A percentile compares a stretch with the other conserved stretches of the same genome.
phyloP scores from a whole-genome alignment of 179 eudicot species.

The Actinidia arguta region DNA sequence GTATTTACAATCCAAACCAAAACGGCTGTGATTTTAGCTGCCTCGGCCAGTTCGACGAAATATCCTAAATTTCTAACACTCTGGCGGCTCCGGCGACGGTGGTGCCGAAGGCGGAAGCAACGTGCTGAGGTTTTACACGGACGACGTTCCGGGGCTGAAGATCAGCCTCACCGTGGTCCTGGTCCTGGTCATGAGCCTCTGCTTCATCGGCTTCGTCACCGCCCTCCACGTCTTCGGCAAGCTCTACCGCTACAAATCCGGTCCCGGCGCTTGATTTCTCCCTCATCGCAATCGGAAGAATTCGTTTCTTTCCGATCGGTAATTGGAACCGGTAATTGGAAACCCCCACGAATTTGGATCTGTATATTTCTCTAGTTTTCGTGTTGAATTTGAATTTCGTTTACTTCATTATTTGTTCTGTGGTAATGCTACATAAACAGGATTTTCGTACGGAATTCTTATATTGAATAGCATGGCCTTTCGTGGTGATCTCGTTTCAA shows the following conservation, averaged over 20 bases:
- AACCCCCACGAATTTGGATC: background rate
- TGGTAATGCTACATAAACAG: no score
- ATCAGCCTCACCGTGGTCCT: conserved; percentile 24
- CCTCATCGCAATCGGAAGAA: background rate
- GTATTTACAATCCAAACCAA: no score
- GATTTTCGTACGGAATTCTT: no score
- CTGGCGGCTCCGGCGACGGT: no score
- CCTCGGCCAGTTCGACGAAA: no score
- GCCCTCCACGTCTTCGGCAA: conserved; percentile 35
- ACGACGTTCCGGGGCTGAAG: conserved; percentile 32
- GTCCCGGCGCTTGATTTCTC: conserved; percentile 6
- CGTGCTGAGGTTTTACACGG: conserved; percentile 29
- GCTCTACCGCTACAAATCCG: conserved; percentile 29
- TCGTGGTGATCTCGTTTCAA: no score
- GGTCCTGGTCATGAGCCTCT: conserved; percentile 27
- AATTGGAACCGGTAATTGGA: background rate
- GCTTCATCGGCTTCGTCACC: conserved; percentile 30
- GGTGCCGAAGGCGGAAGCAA: conserved; percentile 36
- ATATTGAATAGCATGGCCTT: no score
- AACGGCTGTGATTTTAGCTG: no score
- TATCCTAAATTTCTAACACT: no score
- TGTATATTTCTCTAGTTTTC: background rate
- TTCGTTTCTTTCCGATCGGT: background rate
- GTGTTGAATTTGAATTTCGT: background rate
- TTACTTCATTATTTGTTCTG: background rate